Evolutionary conservation across 306 rosid genomes (phyloP).

Genomic region (Dicorynia guianensis): DNA sequence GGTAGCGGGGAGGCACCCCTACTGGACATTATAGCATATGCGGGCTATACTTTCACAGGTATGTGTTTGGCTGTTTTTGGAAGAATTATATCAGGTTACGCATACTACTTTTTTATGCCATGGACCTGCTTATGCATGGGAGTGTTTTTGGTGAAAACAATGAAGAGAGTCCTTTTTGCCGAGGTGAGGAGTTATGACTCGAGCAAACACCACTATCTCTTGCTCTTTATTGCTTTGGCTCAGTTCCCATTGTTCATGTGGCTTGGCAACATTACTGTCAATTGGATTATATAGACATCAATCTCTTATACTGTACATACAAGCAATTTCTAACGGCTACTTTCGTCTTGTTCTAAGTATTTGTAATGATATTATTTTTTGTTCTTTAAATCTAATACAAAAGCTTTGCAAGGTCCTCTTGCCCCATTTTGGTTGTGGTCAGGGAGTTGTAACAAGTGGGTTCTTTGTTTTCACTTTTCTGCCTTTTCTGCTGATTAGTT

Average conservation of each 20-base stretch:
- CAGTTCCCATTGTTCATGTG: conserved; percentile 93
- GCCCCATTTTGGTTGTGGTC: conserved; percentile 25
- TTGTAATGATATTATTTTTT: background rate
- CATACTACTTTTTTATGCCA: conserved; percentile 88
- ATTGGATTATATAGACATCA: conserved; percentile 76
- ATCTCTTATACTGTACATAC: conserved; percentile 43
- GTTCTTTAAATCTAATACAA: background rate
- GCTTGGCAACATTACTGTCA: conserved; percentile 91
- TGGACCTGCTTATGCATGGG: conserved; percentile 96
- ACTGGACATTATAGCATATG: conserved; percentile 88
- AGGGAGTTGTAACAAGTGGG: conserved; percentile 35
- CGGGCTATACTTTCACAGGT: conserved; percentile 83
- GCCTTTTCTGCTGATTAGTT: conserved; percentile 11
- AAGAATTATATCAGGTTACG: conserved; percentile 67
- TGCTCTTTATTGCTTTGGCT: conserved; percentile 87
- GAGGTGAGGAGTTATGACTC: conserved; percentile 93
- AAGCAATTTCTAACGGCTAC: conserved; percentile 34
- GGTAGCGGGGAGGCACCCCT: conserved; percentile 90
- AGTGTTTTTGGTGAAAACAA: conserved; percentile 90
- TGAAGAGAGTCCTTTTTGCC: conserved; percentile 92
- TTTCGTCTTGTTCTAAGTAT: background rate
- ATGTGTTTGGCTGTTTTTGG: conserved; percentile 83
- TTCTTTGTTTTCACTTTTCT: conserved; percentile 27
- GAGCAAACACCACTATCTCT: conserved; percentile 87
- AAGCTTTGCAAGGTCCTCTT: background rate